These are phyloP conservation scores for Inonotus hispidus DNA, from an alignment of 1,284 basidiomycete genomes.

Conservation along the genomic window DNA sequence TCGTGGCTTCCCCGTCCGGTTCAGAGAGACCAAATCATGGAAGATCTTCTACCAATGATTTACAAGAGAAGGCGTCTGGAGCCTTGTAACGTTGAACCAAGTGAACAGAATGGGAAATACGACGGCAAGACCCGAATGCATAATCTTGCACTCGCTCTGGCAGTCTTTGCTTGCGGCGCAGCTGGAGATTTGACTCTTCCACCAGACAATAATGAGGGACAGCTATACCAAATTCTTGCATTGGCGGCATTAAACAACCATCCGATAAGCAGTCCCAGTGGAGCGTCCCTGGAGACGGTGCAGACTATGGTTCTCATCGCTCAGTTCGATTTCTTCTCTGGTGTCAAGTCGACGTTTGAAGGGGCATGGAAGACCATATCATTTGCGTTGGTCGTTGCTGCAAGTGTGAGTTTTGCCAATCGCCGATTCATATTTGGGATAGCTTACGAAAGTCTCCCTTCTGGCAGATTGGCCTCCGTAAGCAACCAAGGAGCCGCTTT, in stretches of 20 bases:
- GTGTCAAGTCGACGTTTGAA: constrained; percentile 53
- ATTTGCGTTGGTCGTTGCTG: constrained; percentile 54
- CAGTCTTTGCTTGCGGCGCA: constrained; percentile 54
- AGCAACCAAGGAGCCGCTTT: constrained; percentile 36
- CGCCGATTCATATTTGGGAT: constrained; percentile 17
- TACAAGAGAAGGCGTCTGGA: constrained; percentile 1
- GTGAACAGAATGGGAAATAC: not conserved
- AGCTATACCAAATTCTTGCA: constrained; percentile 48
- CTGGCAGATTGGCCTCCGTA: constrained; percentile 56
- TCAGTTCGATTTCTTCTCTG: constrained; percentile 55
- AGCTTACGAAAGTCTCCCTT: constrained; percentile 15
- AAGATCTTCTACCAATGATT: constrained; percentile 12
- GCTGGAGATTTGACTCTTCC: constrained; percentile 46
- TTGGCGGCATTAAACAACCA: constrained; percentile 59
- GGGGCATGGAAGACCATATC: constrained; percentile 58
- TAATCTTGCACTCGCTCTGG: constrained; percentile 52
- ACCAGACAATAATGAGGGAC: constrained; percentile 33
- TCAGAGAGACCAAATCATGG: constrained; percentile 16
- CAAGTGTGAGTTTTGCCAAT: constrained; percentile 44
- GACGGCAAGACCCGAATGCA: constrained; percentile 23
- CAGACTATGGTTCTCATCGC: constrained; percentile 62
- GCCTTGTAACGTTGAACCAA: not conserved
- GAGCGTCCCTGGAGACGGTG: constrained; percentile 61
- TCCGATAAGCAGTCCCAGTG: constrained; percentile 54
- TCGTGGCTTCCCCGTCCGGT: constrained; percentile 14